Base-by-base conservation (phyloP, 2,329 filamentous ascomycete genomes). In the Sarocladium oryzae region DNA sequence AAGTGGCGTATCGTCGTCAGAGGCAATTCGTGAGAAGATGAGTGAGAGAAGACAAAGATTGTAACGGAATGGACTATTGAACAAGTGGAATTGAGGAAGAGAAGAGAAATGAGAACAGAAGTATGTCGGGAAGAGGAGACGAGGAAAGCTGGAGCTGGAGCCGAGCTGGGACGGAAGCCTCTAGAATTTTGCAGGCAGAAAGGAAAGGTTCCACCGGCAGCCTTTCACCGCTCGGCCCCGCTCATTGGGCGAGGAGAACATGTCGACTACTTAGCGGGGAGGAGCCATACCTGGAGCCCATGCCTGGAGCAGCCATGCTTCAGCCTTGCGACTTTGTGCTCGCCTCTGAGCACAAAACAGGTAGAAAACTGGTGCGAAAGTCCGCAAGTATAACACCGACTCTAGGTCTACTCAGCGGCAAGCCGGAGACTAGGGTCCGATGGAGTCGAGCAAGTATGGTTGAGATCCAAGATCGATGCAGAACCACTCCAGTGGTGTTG, bases 141-240 rank as follows among this genome's bases (percentile, higher is more conserved):
- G 37, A 45, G 43, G 26, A 33, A 30, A 30, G 28, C 28, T 30
- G 28, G 28, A 48, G 43, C 43, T 48, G 28, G 43, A 48, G 43
- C 43, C 33, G 40, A 43, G 40, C 21, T 43, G 21, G 23, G 40
- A 43, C 26, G 28, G 43, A 48, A 48, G 43, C 9, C 43, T 48
- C 43, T 48, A 48, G 43, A 48, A 48, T 48, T 48, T 48, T 48
- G 43, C 43, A 32, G 43, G 5, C n/a, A n/a, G n/a, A n/a, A n/a
- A n/a, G 15, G 18, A 33, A 33, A 21, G 43, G 23, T 28, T 16
- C 43, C 43, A 48, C 43, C n/a, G 28, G 26, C 43, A 48, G 43
- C 43, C 43, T 48, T 45, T 48, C 43, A 33, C 43, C 43, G 43
- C 43, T 23, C 43, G 28, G 18, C 43, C 24, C 43, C 43, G 43